phyloP scores from a whole-genome alignment of 306 rosid genomes.

The Calophaca sinica region DNA sequence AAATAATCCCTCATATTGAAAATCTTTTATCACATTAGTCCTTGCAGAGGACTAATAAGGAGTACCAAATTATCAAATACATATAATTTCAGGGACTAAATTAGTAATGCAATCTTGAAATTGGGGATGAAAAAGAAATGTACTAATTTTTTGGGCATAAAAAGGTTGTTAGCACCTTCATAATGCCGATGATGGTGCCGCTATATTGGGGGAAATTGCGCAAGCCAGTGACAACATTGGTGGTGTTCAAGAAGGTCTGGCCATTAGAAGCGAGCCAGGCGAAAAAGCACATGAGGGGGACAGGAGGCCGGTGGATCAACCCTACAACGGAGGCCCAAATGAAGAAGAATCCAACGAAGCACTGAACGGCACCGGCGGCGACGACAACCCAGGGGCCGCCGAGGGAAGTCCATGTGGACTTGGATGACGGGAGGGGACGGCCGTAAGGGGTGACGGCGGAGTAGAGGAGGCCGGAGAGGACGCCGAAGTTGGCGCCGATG shows the following conservation, averaged over 20 bases:
- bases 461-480: constrained; percentile 80
- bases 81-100: too few species aligned
- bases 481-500: constrained; percentile 86
- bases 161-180: constrained; percentile 37
- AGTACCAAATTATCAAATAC: too few species aligned
- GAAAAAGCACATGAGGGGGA: constrained; percentile 71
- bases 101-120: too few species aligned
- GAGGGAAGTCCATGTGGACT: constrained; percentile 45
- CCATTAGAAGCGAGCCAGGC: constrained; percentile 66
- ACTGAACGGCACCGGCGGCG: constrained; percentile 66
- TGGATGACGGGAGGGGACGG: background rate
- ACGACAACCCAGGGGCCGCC: constrained; percentile 79
- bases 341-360: constrained; percentile 69
- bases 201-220: constrained; percentile 69
- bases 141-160: background rate
- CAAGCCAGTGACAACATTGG: constrained; percentile 74
- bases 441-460: constrained; percentile 62
- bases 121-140: background rate
- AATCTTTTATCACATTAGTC: too few species aligned
- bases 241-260: constrained; percentile 80
- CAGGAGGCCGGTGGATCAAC: constrained; percentile 63
- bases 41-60: too few species aligned
- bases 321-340: constrained; percentile 84
- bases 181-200: constrained; percentile 87
- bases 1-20: too few species aligned